Percentiles rank a stretch among this genome's conserved stretches.
phyloP scores from a whole-genome alignment of 1,284 basidiomycete genomes.

The Hemileia vastatrix region DNA sequence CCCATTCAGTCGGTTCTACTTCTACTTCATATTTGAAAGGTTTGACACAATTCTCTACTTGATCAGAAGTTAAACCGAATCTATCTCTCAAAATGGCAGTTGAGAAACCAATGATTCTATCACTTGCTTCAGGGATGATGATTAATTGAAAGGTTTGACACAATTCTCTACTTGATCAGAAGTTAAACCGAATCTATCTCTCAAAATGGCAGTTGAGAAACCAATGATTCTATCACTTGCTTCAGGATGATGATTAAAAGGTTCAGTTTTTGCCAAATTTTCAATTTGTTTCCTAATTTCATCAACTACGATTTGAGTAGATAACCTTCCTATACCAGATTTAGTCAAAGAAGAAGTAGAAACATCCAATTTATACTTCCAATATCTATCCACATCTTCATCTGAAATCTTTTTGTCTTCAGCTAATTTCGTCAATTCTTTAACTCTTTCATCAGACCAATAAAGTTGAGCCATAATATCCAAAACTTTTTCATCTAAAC shows the following conservation, averaged over 20 bases:
- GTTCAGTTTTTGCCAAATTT: constrained; percentile 66
- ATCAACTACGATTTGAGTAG: constrained; percentile 88
- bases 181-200: constrained; percentile 81
- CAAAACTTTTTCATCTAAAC: constrained; percentile 93
- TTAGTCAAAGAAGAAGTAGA: constrained; percentile 89
- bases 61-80: constrained; percentile 83
- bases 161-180: constrained; percentile 97
- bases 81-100: constrained; percentile 84
- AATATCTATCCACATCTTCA: constrained; percentile 77
- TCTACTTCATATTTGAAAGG: constrained; percentile 96
- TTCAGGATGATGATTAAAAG: constrained; percentile 79
- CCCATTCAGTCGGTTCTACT: constrained; percentile 82
- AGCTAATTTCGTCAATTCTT: constrained; percentile 63
- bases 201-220: constrained; percentile 84
- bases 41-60: constrained; percentile 99
- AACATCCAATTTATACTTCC: constrained; percentile 90
- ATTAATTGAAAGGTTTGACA: too few species aligned
- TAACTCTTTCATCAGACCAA: constrained; percentile 77
- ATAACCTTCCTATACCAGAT: constrained; percentile 86
- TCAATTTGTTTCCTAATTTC: too few species aligned
- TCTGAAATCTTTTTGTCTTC: constrained; percentile 62
- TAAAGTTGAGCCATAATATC: constrained; percentile 93
- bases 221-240: constrained; percentile 79
- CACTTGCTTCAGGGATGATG: too few species aligned
- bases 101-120: constrained; percentile 83